A percentile compares a stretch with the other conserved stretches of the same genome.
Conservation (phyloP, 2,329 filamentous ascomycete genomes). For the Penicillium sp. region DNA sequence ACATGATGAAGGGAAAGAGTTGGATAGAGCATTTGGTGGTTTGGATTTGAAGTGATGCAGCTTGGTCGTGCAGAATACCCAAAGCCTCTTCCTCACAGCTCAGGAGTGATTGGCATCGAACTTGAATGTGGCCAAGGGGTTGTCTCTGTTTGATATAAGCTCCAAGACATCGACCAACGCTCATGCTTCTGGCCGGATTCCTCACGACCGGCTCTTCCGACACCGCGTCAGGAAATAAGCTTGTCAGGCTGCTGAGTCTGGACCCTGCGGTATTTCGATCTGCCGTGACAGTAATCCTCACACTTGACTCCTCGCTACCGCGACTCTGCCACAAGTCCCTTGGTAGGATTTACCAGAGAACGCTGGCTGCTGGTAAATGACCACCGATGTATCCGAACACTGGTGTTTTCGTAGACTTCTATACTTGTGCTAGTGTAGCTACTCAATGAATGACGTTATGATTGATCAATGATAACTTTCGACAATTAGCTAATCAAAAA, state of each 20-base stretch:
- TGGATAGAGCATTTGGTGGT: slow-evolving; percentile 53
- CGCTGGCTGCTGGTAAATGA: no score
- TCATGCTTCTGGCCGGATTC: background rate
- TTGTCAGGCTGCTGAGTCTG: background rate
- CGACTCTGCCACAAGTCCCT: no score
- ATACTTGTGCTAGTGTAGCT: no score
- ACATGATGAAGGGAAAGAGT: slow-evolving; percentile 49
- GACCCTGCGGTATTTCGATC: background rate
- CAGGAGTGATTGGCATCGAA: background rate
- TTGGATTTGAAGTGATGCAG: slow-evolving; percentile 43
- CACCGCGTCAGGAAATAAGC: background rate
- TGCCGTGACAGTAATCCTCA: background rate
- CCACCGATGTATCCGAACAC: no score
- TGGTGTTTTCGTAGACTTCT: no score
- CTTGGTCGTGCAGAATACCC: background rate
- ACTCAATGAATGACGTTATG: no score
- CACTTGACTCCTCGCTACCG: no score
- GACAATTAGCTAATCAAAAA: no score
- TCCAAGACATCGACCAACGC: background rate
- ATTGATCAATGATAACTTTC: no score
- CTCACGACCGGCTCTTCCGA: background rate
- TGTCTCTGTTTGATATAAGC: background rate
- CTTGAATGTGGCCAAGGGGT: no score
- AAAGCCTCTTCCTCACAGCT: background rate
- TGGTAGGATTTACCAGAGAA: no score